Evolutionary conservation across 140 eudicot species (phyloP), one percentile per base, ranked within the genome.

Genomic region (Erigeron philadelphicus): DNA sequence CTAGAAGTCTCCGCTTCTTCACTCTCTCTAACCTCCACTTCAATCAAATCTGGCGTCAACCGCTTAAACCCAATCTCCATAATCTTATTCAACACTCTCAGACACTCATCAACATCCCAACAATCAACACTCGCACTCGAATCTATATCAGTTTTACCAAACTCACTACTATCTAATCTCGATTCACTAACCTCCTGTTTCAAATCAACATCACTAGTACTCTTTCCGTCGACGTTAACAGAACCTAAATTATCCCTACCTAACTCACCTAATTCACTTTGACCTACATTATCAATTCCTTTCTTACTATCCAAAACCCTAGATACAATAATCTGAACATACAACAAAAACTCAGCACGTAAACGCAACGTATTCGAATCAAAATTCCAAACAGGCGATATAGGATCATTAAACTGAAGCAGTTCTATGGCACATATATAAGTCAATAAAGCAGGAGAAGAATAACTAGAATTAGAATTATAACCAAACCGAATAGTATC

Each of bases 321-420:
- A 67, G 84, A 81, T 44, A 58, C 60, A 5, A 89, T 66, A 66
- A 63, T 78, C 61, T 92, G 88, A 25, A 86, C 77, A 74, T 81
- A 84, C 19, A 93, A 75, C 85, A 83, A 70, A 53, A 93, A 89
- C 60, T 93, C 96, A 4, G 89, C 84, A 0, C 98, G 83, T 49
- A 89, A 71, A 38, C 84, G 84, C 72, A 93, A 72, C 25, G 80
- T 13, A 55, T 7, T 43, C 0, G 85, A 57, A 56, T 81, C 89
- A 35, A 86, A 82, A 9, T 79, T 81, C 98, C 98, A 93, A 8
- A 87, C 75, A 25, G 49, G 44, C 15, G 81, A 64, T 3, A 86
- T 78, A 42, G 88, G 75, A 40, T 89, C 85, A 43, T 82, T 79
- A 74, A 86, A 86, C 61, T 89, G 85, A 49, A 93, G 81, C 17